A percentile compares a stretch with the other conserved stretches of the same genome.
phyloP scores from a whole-genome alignment of 2,329 filamentous ascomycete species.

The Peltaster fructicola region DNA sequence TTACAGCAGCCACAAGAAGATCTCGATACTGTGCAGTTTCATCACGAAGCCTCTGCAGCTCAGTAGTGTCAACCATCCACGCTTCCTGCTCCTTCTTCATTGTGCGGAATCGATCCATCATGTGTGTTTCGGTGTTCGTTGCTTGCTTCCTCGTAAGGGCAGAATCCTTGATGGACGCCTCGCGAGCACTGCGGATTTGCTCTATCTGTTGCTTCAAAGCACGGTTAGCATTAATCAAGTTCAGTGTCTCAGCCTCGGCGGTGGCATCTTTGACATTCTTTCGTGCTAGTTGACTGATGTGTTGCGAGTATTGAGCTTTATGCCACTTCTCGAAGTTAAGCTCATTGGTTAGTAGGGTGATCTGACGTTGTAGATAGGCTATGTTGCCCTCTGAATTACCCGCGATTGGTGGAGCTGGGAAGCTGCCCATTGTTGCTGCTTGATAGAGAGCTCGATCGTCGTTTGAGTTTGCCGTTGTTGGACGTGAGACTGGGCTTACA shows the following conservation, averaged over 20 bases:
- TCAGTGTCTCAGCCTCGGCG: conserved; percentile 66
- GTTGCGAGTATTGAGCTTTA: conserved; percentile 65
- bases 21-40: conserved; percentile 49
- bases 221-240: conserved; percentile 59
- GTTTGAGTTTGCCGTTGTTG: conserved; percentile 6
- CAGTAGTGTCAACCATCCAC: conserved; percentile 36
- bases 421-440: no score
- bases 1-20: conserved; percentile 42
- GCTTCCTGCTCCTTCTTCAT: conserved; percentile 19
- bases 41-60: conserved; percentile 34
- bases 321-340: conserved; percentile 70
- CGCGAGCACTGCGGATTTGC: conserved; percentile 17
- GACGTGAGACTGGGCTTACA: conserved; percentile 5
- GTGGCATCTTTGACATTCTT: conserved; percentile 60
- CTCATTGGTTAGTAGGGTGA: conserved; percentile 62
- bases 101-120: conserved; percentile 15
- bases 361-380: conserved; percentile 49
- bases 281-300: conserved; percentile 61
- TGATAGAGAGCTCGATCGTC: no score
- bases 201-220: conserved; percentile 50
- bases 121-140: conserved; percentile 51
- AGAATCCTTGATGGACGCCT: conserved; percentile 17
- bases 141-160: conserved; percentile 40
- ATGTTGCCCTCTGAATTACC: conserved; percentile 18
- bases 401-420: conserved; percentile 11